Evolutionary conservation across 192 early-diverging fungal genomes (phyloP).

Genomic region (Coemansia sp.): DNA sequence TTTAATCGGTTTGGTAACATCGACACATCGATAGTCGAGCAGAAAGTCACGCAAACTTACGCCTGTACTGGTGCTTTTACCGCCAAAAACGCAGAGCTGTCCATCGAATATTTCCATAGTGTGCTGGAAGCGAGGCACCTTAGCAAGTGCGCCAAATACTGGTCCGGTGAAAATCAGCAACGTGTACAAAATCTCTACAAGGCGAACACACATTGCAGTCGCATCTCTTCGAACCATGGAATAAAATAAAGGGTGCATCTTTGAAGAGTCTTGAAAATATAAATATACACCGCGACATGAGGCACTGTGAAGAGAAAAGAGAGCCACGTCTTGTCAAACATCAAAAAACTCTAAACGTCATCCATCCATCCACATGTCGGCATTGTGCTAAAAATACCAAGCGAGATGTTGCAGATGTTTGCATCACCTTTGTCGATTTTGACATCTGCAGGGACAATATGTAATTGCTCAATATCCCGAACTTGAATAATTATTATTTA

Average conservation of each 20-base stretch:
- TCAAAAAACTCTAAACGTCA: not conserved
- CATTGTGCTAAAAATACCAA: not conserved
- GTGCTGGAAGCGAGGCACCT: constrained; percentile 39
- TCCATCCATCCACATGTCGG: not conserved
- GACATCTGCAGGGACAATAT: not conserved
- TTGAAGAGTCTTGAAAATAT: not conserved
- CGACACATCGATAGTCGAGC: constrained; percentile 44
- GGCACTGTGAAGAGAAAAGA: too few relatives aligned
- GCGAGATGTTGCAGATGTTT: not conserved
- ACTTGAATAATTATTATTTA: constrained; percentile 2
- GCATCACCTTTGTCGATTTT: not conserved
- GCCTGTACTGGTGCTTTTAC: constrained; percentile 19
- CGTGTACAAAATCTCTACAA: not conserved
- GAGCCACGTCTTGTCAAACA: not conserved
- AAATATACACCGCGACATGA: too few relatives aligned
- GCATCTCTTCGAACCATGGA: not conserved
- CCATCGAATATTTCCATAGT: constrained; percentile 49
- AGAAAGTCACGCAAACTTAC: constrained; percentile 21
- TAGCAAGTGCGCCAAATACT: constrained; percentile 9
- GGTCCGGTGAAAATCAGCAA: not conserved
- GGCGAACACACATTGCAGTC: not conserved
- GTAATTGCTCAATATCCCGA: not conserved
- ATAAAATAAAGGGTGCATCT: not conserved
- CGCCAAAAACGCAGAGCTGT: constrained; percentile 48
- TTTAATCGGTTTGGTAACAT: constrained; percentile 28